Conservation (phyloP, 2,329 filamentous ascomycete species). For the Calonectria crousiana region DNA sequence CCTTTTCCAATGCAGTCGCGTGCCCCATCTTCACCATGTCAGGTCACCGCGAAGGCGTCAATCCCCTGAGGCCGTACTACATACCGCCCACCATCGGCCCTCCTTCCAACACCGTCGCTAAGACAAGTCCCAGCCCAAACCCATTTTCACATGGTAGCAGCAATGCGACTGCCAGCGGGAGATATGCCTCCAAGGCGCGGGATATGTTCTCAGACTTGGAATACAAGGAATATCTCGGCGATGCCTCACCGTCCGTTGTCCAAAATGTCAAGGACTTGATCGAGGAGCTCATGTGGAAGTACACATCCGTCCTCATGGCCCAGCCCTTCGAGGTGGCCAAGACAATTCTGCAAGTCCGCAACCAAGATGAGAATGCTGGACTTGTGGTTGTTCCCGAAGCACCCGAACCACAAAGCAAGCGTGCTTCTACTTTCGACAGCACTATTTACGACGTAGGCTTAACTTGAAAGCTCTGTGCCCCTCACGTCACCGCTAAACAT, state of each 20-base stretch:
- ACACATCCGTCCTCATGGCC: slow-evolving; percentile 87
- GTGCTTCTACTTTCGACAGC: slow-evolving; percentile 47
- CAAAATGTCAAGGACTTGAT: slow-evolving; percentile 82
- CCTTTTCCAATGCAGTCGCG: slow-evolving; percentile 42
- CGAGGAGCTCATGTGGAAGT: slow-evolving; percentile 92
- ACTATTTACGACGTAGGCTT: slow-evolving; percentile 52
- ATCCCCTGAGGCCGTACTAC: slow-evolving; percentile 79
- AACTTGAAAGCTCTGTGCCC: background rate
- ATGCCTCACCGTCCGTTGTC: slow-evolving; percentile 79
- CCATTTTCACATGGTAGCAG: slow-evolving; percentile 57
- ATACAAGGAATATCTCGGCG: slow-evolving; percentile 87
- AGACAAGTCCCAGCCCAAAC: slow-evolving; percentile 55
- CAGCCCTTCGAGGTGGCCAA: slow-evolving; percentile 99
- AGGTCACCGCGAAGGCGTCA: slow-evolving; percentile 61
- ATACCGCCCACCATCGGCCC: slow-evolving; percentile 70
- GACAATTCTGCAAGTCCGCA: slow-evolving; percentile 85
- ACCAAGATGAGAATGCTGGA: slow-evolving; percentile 62
- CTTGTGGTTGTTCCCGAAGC: slow-evolving; percentile 38
- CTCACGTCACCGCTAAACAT: slow-evolving; percentile 40
- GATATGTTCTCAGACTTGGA: slow-evolving; percentile 92
- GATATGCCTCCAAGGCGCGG: slow-evolving; percentile 72
- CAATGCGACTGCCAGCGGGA: slow-evolving; percentile 54
- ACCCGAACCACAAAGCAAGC: slow-evolving; percentile 44
- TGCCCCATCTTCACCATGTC: slow-evolving; percentile 54
- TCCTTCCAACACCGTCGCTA: slow-evolving; percentile 49